phyloP scores from a whole-genome alignment of 2,329 filamentous ascomycete genomes.

The Hysterium pulicare region DNA sequence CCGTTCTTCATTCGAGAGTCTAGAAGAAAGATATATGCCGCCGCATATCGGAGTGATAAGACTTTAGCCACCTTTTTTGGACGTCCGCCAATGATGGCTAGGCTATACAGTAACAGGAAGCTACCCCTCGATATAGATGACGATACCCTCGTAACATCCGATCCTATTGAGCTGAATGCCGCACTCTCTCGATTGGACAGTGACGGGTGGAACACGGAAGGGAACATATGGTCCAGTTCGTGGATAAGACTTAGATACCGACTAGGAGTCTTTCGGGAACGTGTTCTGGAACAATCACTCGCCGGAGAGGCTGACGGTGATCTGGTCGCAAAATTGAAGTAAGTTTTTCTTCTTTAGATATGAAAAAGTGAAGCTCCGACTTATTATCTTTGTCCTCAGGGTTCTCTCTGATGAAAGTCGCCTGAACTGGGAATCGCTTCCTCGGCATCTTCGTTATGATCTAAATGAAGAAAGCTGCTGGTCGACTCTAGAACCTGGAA shows the following conservation, averaged over 20 bases:
- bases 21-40: slow-evolving; percentile 25
- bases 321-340: slow-evolving; percentile 28
- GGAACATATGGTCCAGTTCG: slow-evolving; percentile 22
- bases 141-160: slow-evolving; percentile 20
- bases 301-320: slow-evolving; percentile 29
- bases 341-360: slow-evolving; percentile 9
- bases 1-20: slow-evolving; percentile 32
- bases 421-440: slow-evolving; percentile 26
- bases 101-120: slow-evolving; percentile 30
- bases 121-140: slow-evolving; percentile 32
- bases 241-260: slow-evolving; percentile 26
- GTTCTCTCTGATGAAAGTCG: slow-evolving; percentile 25
- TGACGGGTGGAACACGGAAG: slow-evolving; percentile 31
- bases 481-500: slow-evolving; percentile 19
- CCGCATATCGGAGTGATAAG: slow-evolving; percentile 31
- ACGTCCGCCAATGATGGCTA: slow-evolving; percentile 33
- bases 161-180: slow-evolving; percentile 20
- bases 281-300: slow-evolving; percentile 29
- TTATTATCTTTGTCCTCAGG: slow-evolving; percentile 13
- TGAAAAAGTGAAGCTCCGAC: background rate
- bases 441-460: slow-evolving; percentile 33
- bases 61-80: slow-evolving; percentile 33
- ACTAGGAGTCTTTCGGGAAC: slow-evolving; percentile 28
- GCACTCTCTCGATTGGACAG: slow-evolving; percentile 25
- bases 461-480: slow-evolving; percentile 30